Evolutionary conservation across 805 yeast genomes (phyloP).

Genomic region (Starmerella geochares): DNA sequence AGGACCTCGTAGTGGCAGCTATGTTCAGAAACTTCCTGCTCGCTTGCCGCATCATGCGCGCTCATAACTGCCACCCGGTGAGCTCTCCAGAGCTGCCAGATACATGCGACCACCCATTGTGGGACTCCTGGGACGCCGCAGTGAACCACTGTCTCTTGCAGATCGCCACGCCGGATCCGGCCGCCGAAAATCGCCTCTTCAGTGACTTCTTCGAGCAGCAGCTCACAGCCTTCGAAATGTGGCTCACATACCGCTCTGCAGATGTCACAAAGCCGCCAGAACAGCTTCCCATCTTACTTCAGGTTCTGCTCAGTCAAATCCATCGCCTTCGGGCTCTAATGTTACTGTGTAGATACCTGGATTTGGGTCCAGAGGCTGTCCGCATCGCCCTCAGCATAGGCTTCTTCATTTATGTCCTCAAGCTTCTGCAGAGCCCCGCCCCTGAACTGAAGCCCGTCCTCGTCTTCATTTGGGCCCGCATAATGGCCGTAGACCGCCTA

Average conservation of each 20-base stretch:
- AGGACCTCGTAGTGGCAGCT: slow-evolving; percentile 94
- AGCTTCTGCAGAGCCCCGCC: slow-evolving; percentile 85
- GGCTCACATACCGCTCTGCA: slow-evolving; percentile 79
- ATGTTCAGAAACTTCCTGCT: slow-evolving; percentile 81
- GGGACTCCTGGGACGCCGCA: slow-evolving; percentile 98
- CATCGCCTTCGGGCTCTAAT: slow-evolving; percentile 85
- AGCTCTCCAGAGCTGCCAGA: slow-evolving; percentile 91
- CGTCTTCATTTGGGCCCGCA: slow-evolving; percentile 94
- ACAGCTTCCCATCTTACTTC: slow-evolving; percentile 86
- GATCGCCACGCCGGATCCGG: slow-evolving; percentile 31
- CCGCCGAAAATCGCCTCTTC: slow-evolving; percentile 52
- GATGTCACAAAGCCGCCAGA: slow-evolving; percentile 82
- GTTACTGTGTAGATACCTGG: slow-evolving; percentile 72
- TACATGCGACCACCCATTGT: slow-evolving; percentile 72
- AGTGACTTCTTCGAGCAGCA: slow-evolving; percentile 94
- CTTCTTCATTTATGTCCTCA: slow-evolving; percentile 87
- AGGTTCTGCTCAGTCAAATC: slow-evolving; percentile 84
- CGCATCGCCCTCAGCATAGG: slow-evolving; percentile 86
- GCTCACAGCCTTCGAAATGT: slow-evolving; percentile 87
- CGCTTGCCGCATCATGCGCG: slow-evolving; percentile 90
- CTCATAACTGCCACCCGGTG: slow-evolving; percentile 84
- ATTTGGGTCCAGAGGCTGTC: slow-evolving; percentile 97
- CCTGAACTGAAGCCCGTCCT: slow-evolving; percentile 88
- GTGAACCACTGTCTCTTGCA: slow-evolving; percentile 80
- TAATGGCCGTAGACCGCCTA: slow-evolving; percentile 86